Evolutionary conservation across 202 grass and related monocot genomes (phyloP).

Genomic region (Schoenoplectus triqueter): DNA sequence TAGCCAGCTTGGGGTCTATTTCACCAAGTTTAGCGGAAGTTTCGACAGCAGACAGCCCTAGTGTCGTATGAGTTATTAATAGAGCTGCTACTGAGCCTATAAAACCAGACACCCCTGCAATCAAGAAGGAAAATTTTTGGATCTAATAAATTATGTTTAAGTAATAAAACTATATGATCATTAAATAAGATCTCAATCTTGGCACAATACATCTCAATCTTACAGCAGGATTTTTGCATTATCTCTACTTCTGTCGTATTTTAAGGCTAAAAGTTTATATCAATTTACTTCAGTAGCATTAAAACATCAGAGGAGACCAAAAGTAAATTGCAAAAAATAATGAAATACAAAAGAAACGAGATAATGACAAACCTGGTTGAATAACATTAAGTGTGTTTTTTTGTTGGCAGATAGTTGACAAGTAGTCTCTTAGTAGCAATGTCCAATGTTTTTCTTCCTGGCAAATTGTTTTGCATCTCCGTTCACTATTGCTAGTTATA

Average conservation of each 20-base stretch:
- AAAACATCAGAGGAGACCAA: slow-evolving; percentile 16
- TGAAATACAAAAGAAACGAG: slow-evolving; percentile 25
- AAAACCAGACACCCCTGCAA: slow-evolving; percentile 67
- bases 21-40: slow-evolving; percentile 71
- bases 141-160: slow-evolving; percentile 19
- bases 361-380: slow-evolving; percentile 52
- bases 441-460: slow-evolving; percentile 57
- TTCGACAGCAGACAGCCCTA: slow-evolving; percentile 65
- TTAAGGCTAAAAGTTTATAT: slow-evolving; percentile 15
- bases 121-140: not conserved
- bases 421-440: slow-evolving; percentile 58
- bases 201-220: not conserved
- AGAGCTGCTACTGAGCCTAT: slow-evolving; percentile 62
- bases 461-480: slow-evolving; percentile 37
- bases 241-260: not conserved
- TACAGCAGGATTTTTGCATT: not conserved
- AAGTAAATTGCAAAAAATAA: slow-evolving; percentile 14
- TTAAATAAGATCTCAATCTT: not conserved
- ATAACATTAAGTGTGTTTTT: slow-evolving; percentile 51
- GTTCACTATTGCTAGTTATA: slow-evolving; percentile 41
- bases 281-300: not conserved
- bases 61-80: slow-evolving; percentile 68
- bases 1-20: slow-evolving; percentile 65
- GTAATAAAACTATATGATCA: slow-evolving; percentile 7
- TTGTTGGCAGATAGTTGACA: slow-evolving; percentile 50